These are phyloP conservation scores for Agrocybe praecox DNA, from an alignment of 768 basidiomycete species.

Conservation along the genomic window DNA sequence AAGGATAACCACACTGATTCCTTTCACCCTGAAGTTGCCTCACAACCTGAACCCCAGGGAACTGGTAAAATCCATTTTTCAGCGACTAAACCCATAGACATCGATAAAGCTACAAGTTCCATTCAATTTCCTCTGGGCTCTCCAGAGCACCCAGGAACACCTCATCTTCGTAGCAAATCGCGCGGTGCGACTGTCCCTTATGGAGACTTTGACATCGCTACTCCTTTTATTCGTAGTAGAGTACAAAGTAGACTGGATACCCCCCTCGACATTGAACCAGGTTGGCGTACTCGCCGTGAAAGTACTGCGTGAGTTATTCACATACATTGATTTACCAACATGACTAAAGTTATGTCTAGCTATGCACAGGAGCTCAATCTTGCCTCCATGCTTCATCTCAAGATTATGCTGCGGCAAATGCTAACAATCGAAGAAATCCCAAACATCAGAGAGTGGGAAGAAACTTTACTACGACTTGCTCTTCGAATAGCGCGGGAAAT, in stretches of 20 bases:
- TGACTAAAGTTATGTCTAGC: constrained; percentile 37
- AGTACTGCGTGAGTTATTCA: constrained; percentile 76
- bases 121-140: constrained; percentile 84
- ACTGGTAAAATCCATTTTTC: constrained; percentile 63
- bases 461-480: constrained; percentile 76
- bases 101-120: constrained; percentile 61
- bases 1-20: constrained; percentile 48
- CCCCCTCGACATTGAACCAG: constrained; percentile 58
- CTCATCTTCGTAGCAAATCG: constrained; percentile 47
- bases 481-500: constrained; percentile 86
- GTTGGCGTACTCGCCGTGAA: constrained; percentile 87
- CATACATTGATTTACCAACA: background rate
- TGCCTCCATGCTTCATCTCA: constrained; percentile 87
- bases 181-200: constrained; percentile 72
- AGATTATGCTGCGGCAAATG: constrained; percentile 90
- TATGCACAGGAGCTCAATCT: constrained; percentile 84
- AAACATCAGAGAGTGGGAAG: constrained; percentile 87
- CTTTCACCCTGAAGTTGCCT: constrained; percentile 43
- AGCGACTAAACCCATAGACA: constrained; percentile 48
- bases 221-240: constrained; percentile 84
- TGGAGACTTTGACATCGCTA: constrained; percentile 70
- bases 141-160: constrained; percentile 71
- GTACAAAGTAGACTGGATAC: constrained; percentile 77
- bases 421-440: constrained; percentile 82
- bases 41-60: constrained; percentile 43